Conservation (phyloP, 768 basidiomycete species). For the Lentinula sp. region DNA sequence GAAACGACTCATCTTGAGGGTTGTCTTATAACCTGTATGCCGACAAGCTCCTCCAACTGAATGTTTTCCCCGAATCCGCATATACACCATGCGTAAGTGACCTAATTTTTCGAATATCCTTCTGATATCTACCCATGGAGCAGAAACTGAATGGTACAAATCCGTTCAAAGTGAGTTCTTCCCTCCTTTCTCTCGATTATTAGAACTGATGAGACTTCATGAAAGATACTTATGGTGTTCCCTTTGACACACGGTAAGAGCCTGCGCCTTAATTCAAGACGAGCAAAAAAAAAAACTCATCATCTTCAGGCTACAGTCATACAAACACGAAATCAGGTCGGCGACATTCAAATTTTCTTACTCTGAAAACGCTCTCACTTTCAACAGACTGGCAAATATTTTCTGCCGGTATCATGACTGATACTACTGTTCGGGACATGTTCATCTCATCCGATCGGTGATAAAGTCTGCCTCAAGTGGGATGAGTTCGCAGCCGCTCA, state of each 20-base stretch:
- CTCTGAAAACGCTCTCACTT: background rate
- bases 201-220: background rate
- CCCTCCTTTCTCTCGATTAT: background rate
- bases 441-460: conserved; percentile 26
- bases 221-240: background rate
- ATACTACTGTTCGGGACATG: conserved; percentile 23
- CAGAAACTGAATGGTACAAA: conserved; percentile 4
- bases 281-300: too few species aligned
- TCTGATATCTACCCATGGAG: background rate
- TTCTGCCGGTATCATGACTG: conserved; percentile 30
- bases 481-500: conserved; percentile 23
- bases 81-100: conserved; percentile 4
- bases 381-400: conserved; percentile 33
- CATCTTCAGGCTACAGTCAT: background rate
- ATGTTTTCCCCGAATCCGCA: conserved; percentile 28
- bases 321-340: conserved; percentile 28
- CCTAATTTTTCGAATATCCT: background rate
- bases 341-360: background rate
- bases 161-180: background rate
- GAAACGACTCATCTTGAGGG: conserved; percentile 24
- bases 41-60: conserved; percentile 37
- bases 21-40: conserved; percentile 49
- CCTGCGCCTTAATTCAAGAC: conserved; percentile 26
- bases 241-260: background rate
- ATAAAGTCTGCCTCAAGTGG: conserved; percentile 24